Evolutionary conservation across 371 early-diverging fungal species (phyloP), one percentile per base, ranked within the genome.

Genomic region (Thermomucor indicae-seudaticae): DNA sequence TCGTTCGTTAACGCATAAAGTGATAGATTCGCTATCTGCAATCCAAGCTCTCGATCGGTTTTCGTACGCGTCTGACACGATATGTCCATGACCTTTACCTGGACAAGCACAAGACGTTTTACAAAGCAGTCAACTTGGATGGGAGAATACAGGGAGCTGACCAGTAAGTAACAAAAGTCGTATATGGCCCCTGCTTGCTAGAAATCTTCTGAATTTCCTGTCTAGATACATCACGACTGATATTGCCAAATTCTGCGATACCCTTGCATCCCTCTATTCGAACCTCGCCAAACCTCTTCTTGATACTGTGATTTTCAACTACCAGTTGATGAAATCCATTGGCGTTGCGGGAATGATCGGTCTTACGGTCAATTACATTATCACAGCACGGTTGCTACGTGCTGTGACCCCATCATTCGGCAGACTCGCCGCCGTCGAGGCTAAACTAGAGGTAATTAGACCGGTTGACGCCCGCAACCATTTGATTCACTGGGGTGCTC

Each of bases 41-140:
- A 75, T 92, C 92, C 51, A 96, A 97, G 70, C 68, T 93, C 25
- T 79, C 91, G 3, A 91, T 93, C 47, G 90, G 86, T 8, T 91
- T 94, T 74, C 77, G 95, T 32, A 89, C 92, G 6, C 80, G 90
- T 6, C 67, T 94, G 52, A 90, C 90, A 23, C 72, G 79, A 46
- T 86, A 91, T 63, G 75, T 88, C 5, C 92, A 93, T 62, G 83
- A 83, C 41, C 62, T 86, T 30, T 93, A 93, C 62, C 67, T 92
- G 25, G 80, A 80, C 46, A 75, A 82, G 14, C 58, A 86, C 58
- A 84, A 83, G 65, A 84, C 87, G 19, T 93, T 87, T 58, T 93
- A 93, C 75, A 91, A 87, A 57, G 79, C 84, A 39, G 72, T 84
- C 40, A 91, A 91, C 62, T 64, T 93, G 29, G 94, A 92, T 57